Evolutionary conservation across 2,329 filamentous ascomycete genomes (phyloP).

Genomic region (Pleomassaria siparia): DNA sequence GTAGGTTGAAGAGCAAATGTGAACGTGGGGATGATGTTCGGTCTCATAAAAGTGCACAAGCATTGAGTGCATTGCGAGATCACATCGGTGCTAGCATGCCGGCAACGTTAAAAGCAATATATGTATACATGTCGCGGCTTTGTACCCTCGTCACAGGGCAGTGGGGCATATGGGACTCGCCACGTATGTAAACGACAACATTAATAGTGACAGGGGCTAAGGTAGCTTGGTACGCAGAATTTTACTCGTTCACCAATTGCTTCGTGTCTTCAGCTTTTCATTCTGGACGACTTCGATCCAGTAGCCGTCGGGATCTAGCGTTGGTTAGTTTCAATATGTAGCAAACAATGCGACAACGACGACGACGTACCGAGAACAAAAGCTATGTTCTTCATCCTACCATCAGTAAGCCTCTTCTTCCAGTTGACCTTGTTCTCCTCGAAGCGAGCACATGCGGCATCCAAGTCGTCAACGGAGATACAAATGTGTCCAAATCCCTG

Average conservation of each 20-base stretch:
- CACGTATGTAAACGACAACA: neutral
- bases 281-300: constrained; percentile 83
- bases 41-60: neutral
- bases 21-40: neutral
- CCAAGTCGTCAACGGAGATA: constrained; percentile 82
- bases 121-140: constrained; percentile 2
- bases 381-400: constrained; percentile 87
- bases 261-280: constrained; percentile 58
- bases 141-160: too few relatives aligned
- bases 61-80: neutral
- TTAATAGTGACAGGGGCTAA: neutral
- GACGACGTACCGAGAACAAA: constrained; percentile 68
- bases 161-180: neutral
- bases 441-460: constrained; percentile 82
- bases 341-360: neutral
- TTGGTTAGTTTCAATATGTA: neutral
- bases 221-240: neutral
- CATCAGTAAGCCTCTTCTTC: constrained; percentile 95
- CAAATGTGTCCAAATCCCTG: constrained; percentile 96
- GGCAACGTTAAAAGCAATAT: constrained; percentile 8
- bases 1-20: neutral
- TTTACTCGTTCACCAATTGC: constrained; percentile 37
- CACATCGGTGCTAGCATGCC: neutral
- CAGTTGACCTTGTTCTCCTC: constrained; percentile 80
- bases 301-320: constrained; percentile 70